A percentile compares a stretch with the other conserved stretches of the same genome.
phyloP scores from a whole-genome alignment of 75 land plant species.

The Azolla pinnata region DNA sequence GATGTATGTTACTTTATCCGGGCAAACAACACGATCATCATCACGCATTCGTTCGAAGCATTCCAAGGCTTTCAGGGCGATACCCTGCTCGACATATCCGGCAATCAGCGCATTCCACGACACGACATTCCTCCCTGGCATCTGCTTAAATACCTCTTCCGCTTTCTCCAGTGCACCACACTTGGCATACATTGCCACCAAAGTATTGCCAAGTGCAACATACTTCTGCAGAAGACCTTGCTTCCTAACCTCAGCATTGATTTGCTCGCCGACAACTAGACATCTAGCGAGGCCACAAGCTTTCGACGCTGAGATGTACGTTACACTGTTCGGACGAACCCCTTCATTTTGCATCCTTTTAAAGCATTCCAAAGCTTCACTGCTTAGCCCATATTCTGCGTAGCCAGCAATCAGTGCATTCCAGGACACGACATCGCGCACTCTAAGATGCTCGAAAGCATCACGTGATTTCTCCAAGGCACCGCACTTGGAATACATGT shows the following conservation, averaged over 20 bases:
- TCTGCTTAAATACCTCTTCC: constrained; percentile 5
- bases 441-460: constrained; percentile 6
- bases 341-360: constrained; percentile 12
- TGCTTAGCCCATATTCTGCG: constrained; percentile 6
- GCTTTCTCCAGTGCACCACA: constrained; percentile 10
- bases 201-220: too few species aligned
- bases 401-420: constrained; percentile 14
- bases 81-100: constrained; percentile 1
- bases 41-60: not conserved
- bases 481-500: constrained; percentile 15
- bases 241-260: constrained; percentile 24
- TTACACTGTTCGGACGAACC: constrained; percentile 6
- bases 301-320: not conserved
- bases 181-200: constrained; percentile 18
- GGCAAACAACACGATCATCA: not conserved
- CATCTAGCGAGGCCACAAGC: constrained; percentile 11
- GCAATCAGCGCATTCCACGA: constrained; percentile 9
- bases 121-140: constrained; percentile 2
- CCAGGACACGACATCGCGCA: constrained; percentile 11
- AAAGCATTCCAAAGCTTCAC: not conserved
- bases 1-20: not conserved
- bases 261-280: not conserved
- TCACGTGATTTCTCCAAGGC: not conserved
- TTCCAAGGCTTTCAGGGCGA: not conserved
- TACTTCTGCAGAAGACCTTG: constrained; percentile 16